phyloP scores from a whole-genome alignment of 108 stramenopile species.

The Fragilariopsis cylindrus region DNA sequence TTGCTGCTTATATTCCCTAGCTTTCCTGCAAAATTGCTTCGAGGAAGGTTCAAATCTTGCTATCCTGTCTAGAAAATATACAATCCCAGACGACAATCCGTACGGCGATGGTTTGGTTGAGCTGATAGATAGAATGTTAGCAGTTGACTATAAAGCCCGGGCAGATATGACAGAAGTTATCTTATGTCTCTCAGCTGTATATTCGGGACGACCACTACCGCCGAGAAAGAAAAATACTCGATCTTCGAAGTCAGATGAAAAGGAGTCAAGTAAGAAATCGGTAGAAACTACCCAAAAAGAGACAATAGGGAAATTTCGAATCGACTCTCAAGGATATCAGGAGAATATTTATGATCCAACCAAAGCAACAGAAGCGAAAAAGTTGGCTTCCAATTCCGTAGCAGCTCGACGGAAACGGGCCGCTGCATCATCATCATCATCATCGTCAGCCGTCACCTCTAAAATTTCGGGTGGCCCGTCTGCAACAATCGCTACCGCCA shows the following conservation, averaged over 20 bases:
- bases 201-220: constrained; percentile 74
- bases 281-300: constrained; percentile 31
- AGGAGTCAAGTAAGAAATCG: constrained; percentile 33
- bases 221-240: constrained; percentile 51
- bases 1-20: constrained; percentile 85
- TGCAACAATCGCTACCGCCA: not conserved
- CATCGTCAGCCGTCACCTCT: constrained; percentile 3
- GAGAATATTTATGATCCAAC: constrained; percentile 45
- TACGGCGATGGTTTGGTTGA: constrained; percentile 81
- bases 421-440: constrained; percentile 27
- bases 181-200: constrained; percentile 74
- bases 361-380: constrained; percentile 64
- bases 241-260: constrained; percentile 21
- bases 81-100: constrained; percentile 82
- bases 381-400: constrained; percentile 79
- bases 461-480: not conserved
- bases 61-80: constrained; percentile 86
- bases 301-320: constrained; percentile 63
- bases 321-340: constrained; percentile 74
- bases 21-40: constrained; percentile 89
- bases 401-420: constrained; percentile 71
- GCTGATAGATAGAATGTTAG: constrained; percentile 85
- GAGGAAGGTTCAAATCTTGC: constrained; percentile 92
- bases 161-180: constrained; percentile 91
- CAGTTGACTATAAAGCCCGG: constrained; percentile 70